Evolutionary conservation across 805 yeast species (phyloP).

Genomic region (Starmera dryadoides): DNA sequence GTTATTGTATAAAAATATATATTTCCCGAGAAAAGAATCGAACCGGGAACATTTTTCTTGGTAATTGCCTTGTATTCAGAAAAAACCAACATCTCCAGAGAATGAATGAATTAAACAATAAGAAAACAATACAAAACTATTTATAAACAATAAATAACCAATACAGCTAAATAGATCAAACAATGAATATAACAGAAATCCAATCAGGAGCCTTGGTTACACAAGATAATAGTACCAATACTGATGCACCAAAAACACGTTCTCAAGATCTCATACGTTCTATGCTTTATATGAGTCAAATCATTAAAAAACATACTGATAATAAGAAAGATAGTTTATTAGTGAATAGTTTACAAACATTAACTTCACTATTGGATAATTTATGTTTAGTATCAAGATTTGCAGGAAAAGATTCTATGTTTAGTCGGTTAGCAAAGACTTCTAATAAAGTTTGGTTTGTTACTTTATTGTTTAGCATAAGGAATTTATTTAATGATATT

Average conservation of each 20-base stretch:
- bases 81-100: too few species aligned
- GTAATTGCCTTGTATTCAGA: too few species aligned
- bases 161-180: too few species aligned
- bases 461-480: constrained; percentile 9
- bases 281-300: not conserved
- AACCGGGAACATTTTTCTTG: too few species aligned
- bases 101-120: too few species aligned
- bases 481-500: constrained; percentile 4
- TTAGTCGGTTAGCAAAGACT: constrained; percentile 2
- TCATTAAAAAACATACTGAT: not conserved
- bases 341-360: constrained; percentile 8
- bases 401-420: constrained; percentile 5
- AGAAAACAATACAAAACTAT: too few species aligned
- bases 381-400: constrained; percentile 9
- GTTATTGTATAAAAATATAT: not conserved
- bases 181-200: too few species aligned
- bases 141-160: too few species aligned
- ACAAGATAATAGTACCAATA: too few species aligned
- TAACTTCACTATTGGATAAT: constrained; percentile 13
- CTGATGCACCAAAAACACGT: too few species aligned
- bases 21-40: too few species aligned
- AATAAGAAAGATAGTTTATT: constrained; percentile 2
- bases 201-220: too few species aligned
- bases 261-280: not conserved
- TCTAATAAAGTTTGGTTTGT: constrained; percentile 14